Evolutionary conservation across 1,139 yeast genomes (phyloP), one percentile per base, ranked within the genome.

Genomic region (Geotrichum carabidarum): DNA sequence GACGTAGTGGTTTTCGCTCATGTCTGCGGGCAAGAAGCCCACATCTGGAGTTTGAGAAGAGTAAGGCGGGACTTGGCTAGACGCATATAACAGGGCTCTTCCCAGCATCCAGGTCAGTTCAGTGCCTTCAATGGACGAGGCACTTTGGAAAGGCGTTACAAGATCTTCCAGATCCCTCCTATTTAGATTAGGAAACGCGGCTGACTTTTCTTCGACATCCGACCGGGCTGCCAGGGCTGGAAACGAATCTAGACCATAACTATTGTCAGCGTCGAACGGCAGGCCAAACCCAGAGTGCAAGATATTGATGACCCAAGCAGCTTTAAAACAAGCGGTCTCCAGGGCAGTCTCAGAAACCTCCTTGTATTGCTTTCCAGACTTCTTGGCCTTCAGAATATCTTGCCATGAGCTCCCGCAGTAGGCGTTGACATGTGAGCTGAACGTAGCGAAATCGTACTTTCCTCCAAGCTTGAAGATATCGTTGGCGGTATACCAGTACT

Each of bases 41-140:
- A 58, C 61, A n/a, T 53, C 56, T 1, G 56, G 55, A 7, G 40
- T 44, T 31, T 47, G 48, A n/a, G 48, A n/a, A n/a, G 57, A 48
- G 8, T 40, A 17, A 1, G 68, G 58, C 12, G 65, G 66, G 8
- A 66, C 59, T 43, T 63, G 67, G 37, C 68, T 64, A 12, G 78
- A 74, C 0, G 77, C 73, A 64, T 87, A 87, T 18, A 88, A 68
- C 5, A 87, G 69, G 4, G 93, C 94, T 53, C 89, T 74, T 1
- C 96, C 96, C 46, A 87, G 70, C 1, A 95, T 86, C 95, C 95
- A 88, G 1, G 93, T 79, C 57, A 86, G 80, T 44, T 83, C 82
- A 1, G 79, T 71, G 0, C 87, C 89, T 44, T 81, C 80, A 49
- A 86, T 72, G 47, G 78, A 74, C 57, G 84, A 84, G 17, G 83